Evolutionary conservation across 305 asterid species (phyloP).

Genomic region (Euphrasia arctica): DNA sequence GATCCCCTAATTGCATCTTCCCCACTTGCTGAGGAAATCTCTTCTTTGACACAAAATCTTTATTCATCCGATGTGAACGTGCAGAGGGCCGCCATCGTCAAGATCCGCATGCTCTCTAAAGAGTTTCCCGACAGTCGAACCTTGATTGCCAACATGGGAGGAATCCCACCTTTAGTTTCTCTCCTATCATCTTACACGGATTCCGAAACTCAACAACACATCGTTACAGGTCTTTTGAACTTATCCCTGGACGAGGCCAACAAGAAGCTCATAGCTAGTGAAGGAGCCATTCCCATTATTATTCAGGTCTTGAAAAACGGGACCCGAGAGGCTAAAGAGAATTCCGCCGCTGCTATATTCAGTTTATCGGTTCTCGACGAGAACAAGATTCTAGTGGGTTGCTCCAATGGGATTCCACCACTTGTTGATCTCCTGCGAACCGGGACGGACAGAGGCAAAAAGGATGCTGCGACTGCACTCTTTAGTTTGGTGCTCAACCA

Average conservation of each 20-base stretch:
- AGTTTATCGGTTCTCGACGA: constrained; percentile 77
- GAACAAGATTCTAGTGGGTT: constrained; percentile 63
- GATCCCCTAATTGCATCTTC: constrained; percentile 45
- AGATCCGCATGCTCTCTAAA: constrained; percentile 54
- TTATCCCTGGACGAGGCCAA: constrained; percentile 71
- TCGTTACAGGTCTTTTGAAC: constrained; percentile 75
- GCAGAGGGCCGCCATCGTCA: constrained; percentile 41
- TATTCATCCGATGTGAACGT: constrained; percentile 35
- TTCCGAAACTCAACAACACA: constrained; percentile 52
- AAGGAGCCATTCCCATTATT: constrained; percentile 61
- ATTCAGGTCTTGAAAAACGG: constrained; percentile 59
- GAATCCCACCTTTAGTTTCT: constrained; percentile 46
- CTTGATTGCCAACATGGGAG: constrained; percentile 57
- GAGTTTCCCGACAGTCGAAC: constrained; percentile 53
- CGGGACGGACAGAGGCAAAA: constrained; percentile 51
- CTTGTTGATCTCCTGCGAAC: constrained; percentile 40
- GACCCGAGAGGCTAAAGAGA: constrained; percentile 65
- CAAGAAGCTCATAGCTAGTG: constrained; percentile 67
- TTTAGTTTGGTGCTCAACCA: constrained; percentile 46
- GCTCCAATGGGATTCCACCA: constrained; percentile 53
- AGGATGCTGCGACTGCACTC: constrained; percentile 55
- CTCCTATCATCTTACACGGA: constrained; percentile 34
- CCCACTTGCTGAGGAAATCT: constrained; percentile 51
- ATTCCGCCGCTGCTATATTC: constrained; percentile 84
- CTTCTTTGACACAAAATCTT: constrained; percentile 42